Evolutionary conservation across 306 rosid genomes (phyloP), one percentile per base, ranked within the genome.

Genomic region (Canavalia gladiata): DNA sequence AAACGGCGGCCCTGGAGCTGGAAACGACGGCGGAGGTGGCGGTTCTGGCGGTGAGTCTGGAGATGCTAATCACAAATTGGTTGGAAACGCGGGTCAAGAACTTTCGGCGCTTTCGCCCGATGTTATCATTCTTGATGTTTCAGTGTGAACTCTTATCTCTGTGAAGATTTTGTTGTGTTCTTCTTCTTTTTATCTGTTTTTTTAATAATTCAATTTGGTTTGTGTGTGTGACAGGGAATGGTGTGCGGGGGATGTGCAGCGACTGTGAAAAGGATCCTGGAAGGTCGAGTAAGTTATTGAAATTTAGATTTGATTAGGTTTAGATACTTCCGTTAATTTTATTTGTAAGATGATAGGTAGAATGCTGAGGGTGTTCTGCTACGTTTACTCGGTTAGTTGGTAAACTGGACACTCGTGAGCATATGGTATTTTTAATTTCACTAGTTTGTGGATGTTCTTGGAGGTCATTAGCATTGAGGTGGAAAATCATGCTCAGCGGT

Each of bases 221-320:
- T 46, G 25, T 49, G 41, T n/a, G 74, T 60, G 8, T 78, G 81
- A 65, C 50, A 89, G 92, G 94, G 92, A 72, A 90, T 90, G 94
- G 83, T 83, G 6, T 94, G 98, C 29, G 96, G 92, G 12, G 98
- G 98, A 30, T 94, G 98, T 83, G 94, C 97, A 0, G 94, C 97
- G 3, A 92, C 86, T 82, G 98, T 94, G 82, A 90, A 94, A 86
- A 90, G 94, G 86, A 92, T 94, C 68, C 87, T 94, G 28, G 98
- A 92, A 84, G 89, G 86, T 85, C 97, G 84, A 85, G 99, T 93
- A 83, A 82, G 91, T 76, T 79, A 39, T 45, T 84, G 2, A 56
- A 43, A 29, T 51, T 59, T 74, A 54, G 42, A 68, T 77, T 80
- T 60, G 67, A 54, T 64, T 57, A 72, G 77, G 43, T 72, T 42